Conservation (phyloP, 345 rosid species). For the Camelina hispida region DNA sequence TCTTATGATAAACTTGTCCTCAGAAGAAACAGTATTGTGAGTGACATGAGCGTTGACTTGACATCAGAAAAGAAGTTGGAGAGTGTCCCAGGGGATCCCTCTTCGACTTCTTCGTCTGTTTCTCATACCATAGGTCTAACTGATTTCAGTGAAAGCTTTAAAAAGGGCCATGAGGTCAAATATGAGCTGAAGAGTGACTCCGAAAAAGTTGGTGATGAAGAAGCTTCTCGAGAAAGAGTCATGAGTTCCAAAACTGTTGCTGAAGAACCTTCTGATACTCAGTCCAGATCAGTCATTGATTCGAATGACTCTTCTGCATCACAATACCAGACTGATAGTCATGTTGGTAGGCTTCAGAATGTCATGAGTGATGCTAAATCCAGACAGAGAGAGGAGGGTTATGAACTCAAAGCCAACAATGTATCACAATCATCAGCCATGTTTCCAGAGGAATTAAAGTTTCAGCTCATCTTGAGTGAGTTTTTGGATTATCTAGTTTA, state of each 20-base stretch:
- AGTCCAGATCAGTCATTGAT: constrained; percentile 26
- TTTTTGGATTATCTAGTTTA: background rate
- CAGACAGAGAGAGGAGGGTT: constrained; percentile 58
- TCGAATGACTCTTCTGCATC: constrained; percentile 20
- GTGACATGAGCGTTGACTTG: constrained; percentile 95
- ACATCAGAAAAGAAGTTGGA: constrained; percentile 61
- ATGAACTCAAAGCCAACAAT: constrained; percentile 43
- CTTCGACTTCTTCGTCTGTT: constrained; percentile 57
- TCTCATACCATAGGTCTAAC: constrained; percentile 35
- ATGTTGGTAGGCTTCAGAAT: constrained; percentile 35
- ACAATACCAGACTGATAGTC: constrained; percentile 33
- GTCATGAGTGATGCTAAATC: constrained; percentile 45
- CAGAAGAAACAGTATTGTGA: constrained; percentile 89
- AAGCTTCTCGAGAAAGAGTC: constrained; percentile 38
- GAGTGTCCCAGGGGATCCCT: constrained; percentile 54
- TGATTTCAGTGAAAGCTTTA: constrained; percentile 25
- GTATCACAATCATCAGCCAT: constrained; percentile 35
- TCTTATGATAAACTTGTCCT: constrained; percentile 73
- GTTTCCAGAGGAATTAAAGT: constrained; percentile 33
- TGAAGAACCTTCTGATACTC: constrained; percentile 17
- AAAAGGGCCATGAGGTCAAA: constrained; percentile 32
- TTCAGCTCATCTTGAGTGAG: background rate
- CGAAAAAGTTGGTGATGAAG: constrained; percentile 38
- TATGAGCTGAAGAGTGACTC: constrained; percentile 45
- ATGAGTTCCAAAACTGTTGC: constrained; percentile 1